phyloP scores from a whole-genome alignment of 148 eudicot species.

The Dianthus caryophyllus region DNA sequence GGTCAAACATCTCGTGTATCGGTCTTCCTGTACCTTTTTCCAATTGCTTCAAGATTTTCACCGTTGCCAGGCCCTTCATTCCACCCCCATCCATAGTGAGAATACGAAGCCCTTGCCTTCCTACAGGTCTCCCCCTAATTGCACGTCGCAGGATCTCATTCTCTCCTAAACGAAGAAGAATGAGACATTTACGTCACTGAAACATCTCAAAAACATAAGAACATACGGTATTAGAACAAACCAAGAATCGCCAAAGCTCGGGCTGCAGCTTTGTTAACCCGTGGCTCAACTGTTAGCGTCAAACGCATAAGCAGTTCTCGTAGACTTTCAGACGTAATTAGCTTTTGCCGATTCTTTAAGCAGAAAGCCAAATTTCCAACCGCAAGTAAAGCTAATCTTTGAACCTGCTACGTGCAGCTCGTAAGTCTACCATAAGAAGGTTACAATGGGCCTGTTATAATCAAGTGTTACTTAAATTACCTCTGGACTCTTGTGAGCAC shows the following conservation, averaged over 20 bases:
- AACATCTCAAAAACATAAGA: conserved; percentile 7
- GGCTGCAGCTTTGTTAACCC: conserved; percentile 96
- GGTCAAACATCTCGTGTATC: conserved; percentile 97
- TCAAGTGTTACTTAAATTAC: conserved; percentile 26
- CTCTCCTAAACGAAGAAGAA: conserved; percentile 53
- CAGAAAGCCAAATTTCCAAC: conserved; percentile 94
- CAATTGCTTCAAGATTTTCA: conserved; percentile 78
- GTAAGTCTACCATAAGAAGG: conserved; percentile 6
- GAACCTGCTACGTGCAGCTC: conserved; percentile 50
- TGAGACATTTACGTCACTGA: conserved; percentile 5
- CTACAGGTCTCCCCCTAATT: conserved; percentile 68
- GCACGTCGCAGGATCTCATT: conserved; percentile 94
- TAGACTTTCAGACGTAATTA: conserved; percentile 91
- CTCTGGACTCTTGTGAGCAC: conserved; percentile 84
- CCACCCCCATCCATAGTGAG: conserved; percentile 99
- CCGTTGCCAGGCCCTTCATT: conserved; percentile 98
- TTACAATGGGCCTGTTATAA: conserved; percentile 3
- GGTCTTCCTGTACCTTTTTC: conserved; percentile 89
- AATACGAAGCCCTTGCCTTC: conserved; percentile 93
- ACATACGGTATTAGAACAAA: conserved; percentile 34
- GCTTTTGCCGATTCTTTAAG: conserved; percentile 70
- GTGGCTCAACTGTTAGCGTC: conserved; percentile 68
- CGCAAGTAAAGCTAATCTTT: conserved; percentile 76
- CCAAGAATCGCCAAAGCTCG: conserved; percentile 97
- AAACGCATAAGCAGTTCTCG: conserved; percentile 88